These are phyloP conservation scores for Cajanus cajan DNA, from an alignment of 306 rosid genomes.

Conservation along the genomic window DNA sequence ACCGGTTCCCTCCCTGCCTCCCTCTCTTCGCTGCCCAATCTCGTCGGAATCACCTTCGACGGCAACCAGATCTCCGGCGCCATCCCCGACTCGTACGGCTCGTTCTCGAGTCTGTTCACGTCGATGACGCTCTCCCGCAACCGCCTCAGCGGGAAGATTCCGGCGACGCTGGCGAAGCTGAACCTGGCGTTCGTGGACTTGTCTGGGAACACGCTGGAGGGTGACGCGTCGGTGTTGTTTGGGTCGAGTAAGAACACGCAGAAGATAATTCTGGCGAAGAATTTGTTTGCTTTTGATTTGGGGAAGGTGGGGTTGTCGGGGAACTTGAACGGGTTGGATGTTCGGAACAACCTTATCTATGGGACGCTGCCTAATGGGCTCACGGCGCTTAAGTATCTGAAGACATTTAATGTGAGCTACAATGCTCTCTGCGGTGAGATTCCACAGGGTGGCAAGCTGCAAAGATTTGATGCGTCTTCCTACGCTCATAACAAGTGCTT, in stretches of 20 bases:
- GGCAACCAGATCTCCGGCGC: conserved; percentile 22
- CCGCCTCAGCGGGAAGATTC: conserved; percentile 27
- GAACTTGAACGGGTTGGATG: not conserved
- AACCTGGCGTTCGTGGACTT: conserved; percentile 25
- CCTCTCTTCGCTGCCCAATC: conserved; percentile 21
- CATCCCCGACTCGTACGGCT: conserved; percentile 29
- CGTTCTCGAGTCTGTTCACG: not conserved
- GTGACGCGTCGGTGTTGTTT: conserved; percentile 34
- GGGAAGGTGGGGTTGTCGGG: conserved; percentile 24
- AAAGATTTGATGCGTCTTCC: not conserved
- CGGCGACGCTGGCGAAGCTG: conserved; percentile 12
- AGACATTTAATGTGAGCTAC: conserved; percentile 16
- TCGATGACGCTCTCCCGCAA: not conserved
- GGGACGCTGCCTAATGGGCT: conserved; percentile 27
- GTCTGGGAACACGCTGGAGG: conserved; percentile 17
- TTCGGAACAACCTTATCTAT: conserved; percentile 17
- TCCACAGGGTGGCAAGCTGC: conserved; percentile 24
- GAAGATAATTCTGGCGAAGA: not conserved
- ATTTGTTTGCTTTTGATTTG: conserved; percentile 5
- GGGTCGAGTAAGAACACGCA: conserved; percentile 1
- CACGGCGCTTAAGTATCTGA: not conserved
- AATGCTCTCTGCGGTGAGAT: conserved; percentile 32
- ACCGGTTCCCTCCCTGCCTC: not conserved
- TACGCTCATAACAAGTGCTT: conserved; percentile 29
- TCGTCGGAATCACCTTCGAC: conserved; percentile 16